Evolutionary conservation across 192 early-diverging fungal genomes (phyloP).

Genomic region (Backusella parvicylindrica): DNA sequence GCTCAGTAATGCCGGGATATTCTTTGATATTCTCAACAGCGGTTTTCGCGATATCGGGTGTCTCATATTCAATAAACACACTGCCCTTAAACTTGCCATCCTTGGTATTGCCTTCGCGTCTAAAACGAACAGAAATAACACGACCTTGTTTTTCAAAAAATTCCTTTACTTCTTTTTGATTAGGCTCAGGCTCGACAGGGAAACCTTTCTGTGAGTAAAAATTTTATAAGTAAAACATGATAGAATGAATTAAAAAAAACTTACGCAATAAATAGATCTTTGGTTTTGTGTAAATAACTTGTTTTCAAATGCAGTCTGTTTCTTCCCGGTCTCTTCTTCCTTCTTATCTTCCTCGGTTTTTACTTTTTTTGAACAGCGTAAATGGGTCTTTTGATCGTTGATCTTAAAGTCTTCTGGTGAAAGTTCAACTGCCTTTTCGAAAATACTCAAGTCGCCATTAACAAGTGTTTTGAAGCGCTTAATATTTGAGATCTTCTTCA

Average conservation of each 20-base stretch:
- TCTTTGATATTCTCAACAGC: conserved; percentile 2
- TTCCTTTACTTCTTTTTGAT: conserved; percentile 1
- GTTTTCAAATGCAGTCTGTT: background rate
- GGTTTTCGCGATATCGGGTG: background rate
- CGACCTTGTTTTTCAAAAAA: conserved; percentile 23
- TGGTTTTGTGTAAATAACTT: conserved; percentile 7
- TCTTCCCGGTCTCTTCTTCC: background rate
- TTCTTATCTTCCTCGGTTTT: background rate
- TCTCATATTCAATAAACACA: conserved; percentile 31
- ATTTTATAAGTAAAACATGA: background rate
- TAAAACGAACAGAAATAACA: conserved; percentile 6
- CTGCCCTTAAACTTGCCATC: conserved; percentile 23
- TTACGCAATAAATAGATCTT: conserved; percentile 31
- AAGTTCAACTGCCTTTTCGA: conserved; percentile 7
- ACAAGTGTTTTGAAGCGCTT: conserved; percentile 30
- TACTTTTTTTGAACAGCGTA: conserved; percentile 6
- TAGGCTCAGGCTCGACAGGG: conserved; percentile 4
- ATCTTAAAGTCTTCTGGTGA: conserved; percentile 18
- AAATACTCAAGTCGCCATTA: conserved; percentile 12
- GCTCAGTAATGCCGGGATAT: background rate
- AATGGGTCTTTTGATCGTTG: conserved; percentile 21
- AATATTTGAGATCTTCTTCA: conserved; percentile 26
- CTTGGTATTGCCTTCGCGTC: background rate
- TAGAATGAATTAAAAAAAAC: background rate
- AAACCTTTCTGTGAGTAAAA: conserved; percentile 29